A percentile compares a stretch with the other conserved stretches of the same genome.
These are phyloP conservation scores for Acmispon strigosus DNA, from an alignment of 306 rosid genomes.

Conservation along the genomic window DNA sequence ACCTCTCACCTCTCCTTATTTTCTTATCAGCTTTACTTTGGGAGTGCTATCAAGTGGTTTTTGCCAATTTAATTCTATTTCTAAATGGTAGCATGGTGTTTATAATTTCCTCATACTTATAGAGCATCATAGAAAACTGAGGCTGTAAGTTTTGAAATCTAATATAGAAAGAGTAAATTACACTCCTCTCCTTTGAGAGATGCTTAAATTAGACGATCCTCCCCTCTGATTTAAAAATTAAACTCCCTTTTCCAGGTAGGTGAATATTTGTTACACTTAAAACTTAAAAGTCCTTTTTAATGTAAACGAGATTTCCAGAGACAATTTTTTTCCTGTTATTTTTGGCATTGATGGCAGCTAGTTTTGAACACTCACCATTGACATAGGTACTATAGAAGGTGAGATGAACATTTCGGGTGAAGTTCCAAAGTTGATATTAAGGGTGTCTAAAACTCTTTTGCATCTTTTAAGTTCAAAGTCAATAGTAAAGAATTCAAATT, in stretches of 20 bases:
- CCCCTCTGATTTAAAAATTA: not conserved
- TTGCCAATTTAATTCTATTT: not conserved
- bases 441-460: not conserved
- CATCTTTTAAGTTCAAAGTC: not conserved
- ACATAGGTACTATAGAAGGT: too few relatives aligned
- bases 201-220: not conserved
- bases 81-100: not conserved
- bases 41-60: not conserved
- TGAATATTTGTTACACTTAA: not conserved
- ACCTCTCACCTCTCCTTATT: not conserved
- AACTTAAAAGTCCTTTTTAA: not conserved
- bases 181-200: too few relatives aligned
- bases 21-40: constrained; percentile 4
- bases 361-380: not conserved
- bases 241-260: not conserved
- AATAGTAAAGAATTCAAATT: not conserved
- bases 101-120: not conserved
- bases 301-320: not conserved
- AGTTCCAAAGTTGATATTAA: not conserved
- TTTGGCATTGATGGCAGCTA: not conserved
- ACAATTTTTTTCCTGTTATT: not conserved
- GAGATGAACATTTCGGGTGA: too few relatives aligned
- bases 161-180: not conserved
- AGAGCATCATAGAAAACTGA: not conserved
- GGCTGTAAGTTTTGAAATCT: constrained; percentile 3